Percentiles rank a stretch among this genome's conserved stretches.
Conservation (phyloP, 257 asterid species). For the Nicotiana tabacum region DNA sequence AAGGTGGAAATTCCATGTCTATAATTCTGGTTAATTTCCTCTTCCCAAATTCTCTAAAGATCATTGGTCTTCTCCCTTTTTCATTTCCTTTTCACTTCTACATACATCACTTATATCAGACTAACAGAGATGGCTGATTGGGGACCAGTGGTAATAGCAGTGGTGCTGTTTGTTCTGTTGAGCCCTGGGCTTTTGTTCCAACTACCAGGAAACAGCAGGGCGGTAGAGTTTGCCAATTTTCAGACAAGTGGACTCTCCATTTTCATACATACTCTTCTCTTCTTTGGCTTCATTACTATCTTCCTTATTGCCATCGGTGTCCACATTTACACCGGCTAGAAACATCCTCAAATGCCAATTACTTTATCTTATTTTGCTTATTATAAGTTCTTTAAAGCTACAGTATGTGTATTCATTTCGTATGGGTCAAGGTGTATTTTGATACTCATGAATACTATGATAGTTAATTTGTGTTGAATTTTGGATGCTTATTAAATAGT, state of each 20-base stretch:
- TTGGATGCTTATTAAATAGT: background rate
- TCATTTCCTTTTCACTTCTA: background rate
- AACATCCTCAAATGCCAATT: background rate
- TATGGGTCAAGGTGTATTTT: background rate
- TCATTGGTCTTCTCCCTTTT: background rate
- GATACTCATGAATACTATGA: background rate
- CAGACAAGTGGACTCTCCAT: conserved; percentile 79
- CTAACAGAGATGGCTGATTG: conserved; percentile 62
- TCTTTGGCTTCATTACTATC: conserved; percentile 75
- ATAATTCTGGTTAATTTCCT: background rate
- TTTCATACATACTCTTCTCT: conserved; percentile 60
- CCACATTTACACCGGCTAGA: conserved; percentile 61
- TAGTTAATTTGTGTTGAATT: background rate
- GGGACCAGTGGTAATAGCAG: conserved; percentile 89
- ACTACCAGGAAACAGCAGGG: conserved; percentile 64
- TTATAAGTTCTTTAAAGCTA: no score
- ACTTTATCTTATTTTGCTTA: background rate
- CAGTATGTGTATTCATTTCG: background rate
- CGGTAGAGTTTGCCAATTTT: conserved; percentile 63
- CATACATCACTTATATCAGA: background rate
- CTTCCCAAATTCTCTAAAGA: background rate
- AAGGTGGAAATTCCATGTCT: background rate
- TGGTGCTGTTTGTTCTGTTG: conserved; percentile 75
- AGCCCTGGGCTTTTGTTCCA: conserved; percentile 85
- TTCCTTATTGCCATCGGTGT: conserved; percentile 71